These are phyloP conservation scores for Chrysanthemum makinoi DNA, from an alignment of 129 eudicot genomes.

Conservation along the genomic window DNA sequence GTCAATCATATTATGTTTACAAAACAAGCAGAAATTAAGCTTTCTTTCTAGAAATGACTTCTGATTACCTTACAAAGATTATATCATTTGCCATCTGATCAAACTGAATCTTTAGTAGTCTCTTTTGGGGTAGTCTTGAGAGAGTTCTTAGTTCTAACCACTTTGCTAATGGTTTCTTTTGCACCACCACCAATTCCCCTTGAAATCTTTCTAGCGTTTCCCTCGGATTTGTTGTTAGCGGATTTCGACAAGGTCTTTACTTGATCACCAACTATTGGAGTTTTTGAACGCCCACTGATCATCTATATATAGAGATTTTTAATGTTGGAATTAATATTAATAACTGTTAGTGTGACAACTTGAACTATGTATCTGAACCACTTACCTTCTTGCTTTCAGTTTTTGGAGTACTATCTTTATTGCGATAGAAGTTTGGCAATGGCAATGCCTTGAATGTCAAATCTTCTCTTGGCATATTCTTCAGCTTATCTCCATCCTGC, in stretches of 20 bases:
- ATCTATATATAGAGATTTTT: not conserved
- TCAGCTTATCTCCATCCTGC: conserved; percentile 14
- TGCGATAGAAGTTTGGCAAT: conserved; percentile 39
- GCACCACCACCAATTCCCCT: conserved; percentile 14
- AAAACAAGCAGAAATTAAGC: not conserved
- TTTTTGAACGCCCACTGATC: conserved; percentile 10
- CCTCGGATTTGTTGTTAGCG: conserved; percentile 18
- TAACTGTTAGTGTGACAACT: no score
- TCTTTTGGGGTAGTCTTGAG: conserved; percentile 7
- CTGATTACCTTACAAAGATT: no score
- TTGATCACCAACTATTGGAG: conserved; percentile 14
- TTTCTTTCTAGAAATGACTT: not conserved
- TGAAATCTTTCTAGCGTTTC: conserved; percentile 7
- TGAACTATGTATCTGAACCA: no score
- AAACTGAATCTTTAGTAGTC: not conserved
- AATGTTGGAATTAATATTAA: not conserved
- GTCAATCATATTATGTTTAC: not conserved
- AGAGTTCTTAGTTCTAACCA: conserved; percentile 20
- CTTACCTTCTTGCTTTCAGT: conserved; percentile 26
- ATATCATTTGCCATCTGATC: not conserved
- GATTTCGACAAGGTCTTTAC: conserved; percentile 24
- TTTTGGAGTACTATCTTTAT: conserved; percentile 8
- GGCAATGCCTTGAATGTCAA: conserved; percentile 33
- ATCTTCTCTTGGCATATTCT: conserved; percentile 12
- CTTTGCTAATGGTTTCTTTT: conserved; percentile 31